Evolutionary conservation across 164 flowering plant genomes (phyloP), one percentile per base, ranked within the genome.

Genomic region (Stephania cephalantha): DNA sequence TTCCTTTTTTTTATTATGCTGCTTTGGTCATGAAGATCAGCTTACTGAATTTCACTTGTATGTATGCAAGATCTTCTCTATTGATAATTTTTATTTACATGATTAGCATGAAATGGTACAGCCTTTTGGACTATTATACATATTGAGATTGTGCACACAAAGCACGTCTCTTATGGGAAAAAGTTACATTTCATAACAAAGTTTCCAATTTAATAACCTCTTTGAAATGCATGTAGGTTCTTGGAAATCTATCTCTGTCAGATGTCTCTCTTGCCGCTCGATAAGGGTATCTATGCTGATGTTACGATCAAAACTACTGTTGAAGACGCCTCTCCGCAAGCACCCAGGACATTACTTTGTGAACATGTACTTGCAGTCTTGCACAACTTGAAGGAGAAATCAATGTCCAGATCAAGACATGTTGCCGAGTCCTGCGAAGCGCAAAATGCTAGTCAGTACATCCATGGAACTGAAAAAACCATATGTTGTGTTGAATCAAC

Each of bases 381-480:
- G 20, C 97, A 92, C 78, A 35, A 92, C 77, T 91, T 91, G 69
- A 87, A 83, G 82, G 98, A 94, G 80, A 91, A 90, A 75, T 89
- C 85, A 76, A 88, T 97, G 31, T 94, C 97, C 73, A 88, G 76
- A 91, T 94, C 7, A 88, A 68, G 98, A 94, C 84, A 91, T 92
- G 92, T 81, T 91, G 13, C 58, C n/a, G 97, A 94, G 42, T 85
- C 97, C 4, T 91, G 96, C 82, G 79, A 68, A 75, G 85, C 91
- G 95, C 82, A 80, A 68, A 75, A 84, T 91, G 52, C 89, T 94
- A 46, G 86, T 94, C 17, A 81, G 83, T 76, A 91, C 83, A 45
- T 94, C 71, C 91, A 92, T 68, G 98, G 98, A 46, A 87, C 85
- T 72, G 89, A 92, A 74, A 74, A 88, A 84, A 74, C 93, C 88